These are phyloP conservation scores for Pisolithus albus DNA, from an alignment of 768 basidiomycete species.

Conservation along the genomic window DNA sequence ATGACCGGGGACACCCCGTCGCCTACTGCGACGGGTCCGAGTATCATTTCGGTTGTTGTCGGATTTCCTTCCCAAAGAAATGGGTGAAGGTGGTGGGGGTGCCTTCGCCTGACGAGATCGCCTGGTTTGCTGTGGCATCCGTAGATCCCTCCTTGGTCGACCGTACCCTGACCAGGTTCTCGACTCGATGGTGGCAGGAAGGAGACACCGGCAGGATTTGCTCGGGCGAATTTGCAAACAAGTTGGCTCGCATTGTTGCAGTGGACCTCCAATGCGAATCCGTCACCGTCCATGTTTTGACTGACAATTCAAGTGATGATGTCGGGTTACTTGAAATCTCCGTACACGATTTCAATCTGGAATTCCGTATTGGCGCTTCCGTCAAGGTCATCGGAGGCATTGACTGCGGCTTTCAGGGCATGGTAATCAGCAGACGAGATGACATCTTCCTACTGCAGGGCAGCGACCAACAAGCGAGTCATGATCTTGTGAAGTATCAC, in stretches of 20 bases:
- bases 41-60: background rate
- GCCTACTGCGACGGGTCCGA: background rate
- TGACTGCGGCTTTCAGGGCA: too few relatives aligned
- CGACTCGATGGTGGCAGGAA: background rate
- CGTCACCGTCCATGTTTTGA: background rate
- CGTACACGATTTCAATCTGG: background rate
- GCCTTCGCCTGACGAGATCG: background rate
- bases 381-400: background rate
- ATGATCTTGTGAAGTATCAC: too few relatives aligned
- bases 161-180: background rate
- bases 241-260: background rate
- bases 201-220: background rate
- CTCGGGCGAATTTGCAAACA: background rate
- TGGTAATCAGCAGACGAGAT: too few relatives aligned
- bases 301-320: background rate
- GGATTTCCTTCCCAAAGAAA: background rate
- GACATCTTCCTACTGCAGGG: too few relatives aligned
- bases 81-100: background rate
- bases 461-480: too few relatives aligned
- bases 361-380: background rate
- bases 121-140: background rate
- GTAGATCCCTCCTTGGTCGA: background rate
- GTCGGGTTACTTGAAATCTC: background rate
- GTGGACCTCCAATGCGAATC: background rate
- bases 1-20: background rate